Conservation (phyloP, 176 grass and related monocot genomes). For the Bonia amplexicaulis region DNA sequence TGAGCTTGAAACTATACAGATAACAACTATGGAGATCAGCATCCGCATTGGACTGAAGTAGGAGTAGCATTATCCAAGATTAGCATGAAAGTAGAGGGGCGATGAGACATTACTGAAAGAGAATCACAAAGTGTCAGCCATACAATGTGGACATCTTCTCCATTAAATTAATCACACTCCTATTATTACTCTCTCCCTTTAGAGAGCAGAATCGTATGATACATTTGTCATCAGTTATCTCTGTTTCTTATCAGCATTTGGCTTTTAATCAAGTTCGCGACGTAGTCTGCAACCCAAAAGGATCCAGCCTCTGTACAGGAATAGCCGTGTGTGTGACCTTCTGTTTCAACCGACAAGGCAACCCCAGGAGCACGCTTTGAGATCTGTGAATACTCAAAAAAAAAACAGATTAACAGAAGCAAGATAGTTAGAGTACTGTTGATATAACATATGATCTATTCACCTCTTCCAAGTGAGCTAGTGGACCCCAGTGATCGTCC, state of each 20-base stretch:
- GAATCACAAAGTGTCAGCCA: too few relatives aligned
- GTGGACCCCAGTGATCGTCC: constrained; percentile 88
- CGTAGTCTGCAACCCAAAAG: constrained; percentile 51
- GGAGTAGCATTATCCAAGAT: too few relatives aligned
- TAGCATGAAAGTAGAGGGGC: too few relatives aligned
- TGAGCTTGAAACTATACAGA: too few relatives aligned
- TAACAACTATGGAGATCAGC: too few relatives aligned
- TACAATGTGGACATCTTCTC: too few relatives aligned
- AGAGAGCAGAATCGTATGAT: neutral
- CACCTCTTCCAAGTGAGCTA: constrained; percentile 83
- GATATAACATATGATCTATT: constrained; percentile 11
- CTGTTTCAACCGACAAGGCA: constrained; percentile 61
- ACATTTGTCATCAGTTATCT: neutral
- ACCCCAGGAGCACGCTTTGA: constrained; percentile 43
- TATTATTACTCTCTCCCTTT: too few relatives aligned
- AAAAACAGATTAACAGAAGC: neutral
- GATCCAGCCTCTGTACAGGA: constrained; percentile 81
- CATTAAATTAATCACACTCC: too few relatives aligned
- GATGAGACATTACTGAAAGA: too few relatives aligned
- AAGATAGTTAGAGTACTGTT: neutral
- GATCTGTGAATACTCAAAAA: constrained; percentile 24
- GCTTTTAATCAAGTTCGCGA: constrained; percentile 47
- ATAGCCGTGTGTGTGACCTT: constrained; percentile 69
- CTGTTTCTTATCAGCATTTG: constrained; percentile 4
- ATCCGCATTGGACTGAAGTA: too few relatives aligned